Percentiles rank a stretch among this genome's conserved stretches.
Evolutionary conservation across 2,329 filamentous ascomycete species (phyloP).

Genomic region (Epichloe glyceriae): DNA sequence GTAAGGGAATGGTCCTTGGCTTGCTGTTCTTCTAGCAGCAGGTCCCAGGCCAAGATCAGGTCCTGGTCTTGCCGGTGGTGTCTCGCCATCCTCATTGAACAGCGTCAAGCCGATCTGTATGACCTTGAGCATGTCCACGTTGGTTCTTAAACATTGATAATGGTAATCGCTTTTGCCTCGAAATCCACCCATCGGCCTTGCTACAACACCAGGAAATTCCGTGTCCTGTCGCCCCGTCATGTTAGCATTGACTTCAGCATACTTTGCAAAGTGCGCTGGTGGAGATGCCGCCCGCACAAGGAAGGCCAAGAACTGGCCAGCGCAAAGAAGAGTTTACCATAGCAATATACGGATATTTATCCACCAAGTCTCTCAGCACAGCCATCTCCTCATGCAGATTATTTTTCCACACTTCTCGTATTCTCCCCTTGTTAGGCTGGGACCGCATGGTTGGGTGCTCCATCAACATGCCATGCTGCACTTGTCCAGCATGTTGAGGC

Average conservation of each 20-base stretch:
- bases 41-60: constrained; percentile 26
- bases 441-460: constrained; percentile 28
- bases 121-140: constrained; percentile 93
- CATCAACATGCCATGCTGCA: constrained; percentile 26
- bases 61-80: constrained; percentile 57
- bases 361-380: constrained; percentile 65
- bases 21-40: constrained; percentile 26
- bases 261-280: neutral
- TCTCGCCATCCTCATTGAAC: constrained; percentile 81
- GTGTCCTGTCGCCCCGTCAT: constrained; percentile 56
- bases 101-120: constrained; percentile 94
- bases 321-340: constrained; percentile 54
- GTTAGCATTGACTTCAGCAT: constrained; percentile 4
- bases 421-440: constrained; percentile 62
- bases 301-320: neutral
- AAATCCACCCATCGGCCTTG: constrained; percentile 88
- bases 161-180: constrained; percentile 94
- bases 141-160: constrained; percentile 93
- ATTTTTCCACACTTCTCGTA: constrained; percentile 91
- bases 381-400: constrained; percentile 89
- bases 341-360: constrained; percentile 89
- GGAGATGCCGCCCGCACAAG: neutral
- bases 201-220: constrained; percentile 95
- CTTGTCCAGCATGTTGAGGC: constrained; percentile 39
- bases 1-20: constrained; percentile 53